Conservation (phyloP, 305 asterid species). For the Rubia peregrina region DNA sequence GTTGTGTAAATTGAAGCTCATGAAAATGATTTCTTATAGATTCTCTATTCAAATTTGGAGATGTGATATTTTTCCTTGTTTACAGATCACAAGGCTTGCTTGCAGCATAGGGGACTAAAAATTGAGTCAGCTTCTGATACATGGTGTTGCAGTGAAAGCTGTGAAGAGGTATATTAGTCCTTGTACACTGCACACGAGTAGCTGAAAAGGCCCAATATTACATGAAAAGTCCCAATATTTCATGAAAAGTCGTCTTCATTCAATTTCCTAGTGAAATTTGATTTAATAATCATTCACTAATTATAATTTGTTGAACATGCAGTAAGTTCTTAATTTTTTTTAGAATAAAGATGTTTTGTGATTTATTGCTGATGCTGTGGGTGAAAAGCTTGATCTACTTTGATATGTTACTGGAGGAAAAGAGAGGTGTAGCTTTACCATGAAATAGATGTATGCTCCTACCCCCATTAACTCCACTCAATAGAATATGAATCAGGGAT, state of each 20-base stretch:
- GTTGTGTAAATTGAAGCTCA: not conserved
- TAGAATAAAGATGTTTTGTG: not conserved
- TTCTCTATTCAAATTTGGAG: constrained; percentile 14
- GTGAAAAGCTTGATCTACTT: not conserved
- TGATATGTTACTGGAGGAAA: not conserved
- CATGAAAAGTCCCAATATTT: not conserved
- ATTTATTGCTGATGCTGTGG: not conserved
- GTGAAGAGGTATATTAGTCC: constrained; percentile 54
- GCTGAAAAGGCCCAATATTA: not conserved
- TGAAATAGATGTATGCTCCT: not conserved
- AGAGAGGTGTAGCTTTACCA: not conserved
- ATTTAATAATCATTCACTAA: not conserved
- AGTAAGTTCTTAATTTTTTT: not conserved
- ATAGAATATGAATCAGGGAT: not conserved
- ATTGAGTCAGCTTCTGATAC: constrained; percentile 40
- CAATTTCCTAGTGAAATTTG: not conserved
- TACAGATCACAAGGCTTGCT: constrained; percentile 83
- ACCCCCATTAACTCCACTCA: not conserved
- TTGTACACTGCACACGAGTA: not conserved
- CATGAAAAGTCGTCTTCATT: not conserved
- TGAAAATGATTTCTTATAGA: not conserved
- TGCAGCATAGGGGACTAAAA: constrained; percentile 34
- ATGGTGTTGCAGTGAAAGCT: constrained; percentile 83
- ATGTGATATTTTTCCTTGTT: constrained; percentile 27
- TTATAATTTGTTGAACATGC: not conserved